Evolutionary conservation across 768 basidiomycete species (phyloP).

Genomic region (Xerocomellus dryophilus): DNA sequence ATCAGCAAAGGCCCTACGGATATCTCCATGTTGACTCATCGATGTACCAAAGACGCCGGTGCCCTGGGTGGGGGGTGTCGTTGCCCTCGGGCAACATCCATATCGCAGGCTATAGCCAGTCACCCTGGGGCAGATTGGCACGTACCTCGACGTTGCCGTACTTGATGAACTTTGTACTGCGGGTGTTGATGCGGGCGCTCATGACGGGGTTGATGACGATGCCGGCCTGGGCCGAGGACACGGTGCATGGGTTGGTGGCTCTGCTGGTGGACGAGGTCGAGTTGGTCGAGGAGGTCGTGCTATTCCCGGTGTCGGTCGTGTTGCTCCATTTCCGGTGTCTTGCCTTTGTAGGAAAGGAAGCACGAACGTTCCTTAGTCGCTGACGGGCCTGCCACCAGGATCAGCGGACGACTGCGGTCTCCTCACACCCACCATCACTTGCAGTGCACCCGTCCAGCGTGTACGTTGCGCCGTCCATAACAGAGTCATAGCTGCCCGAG

Average conservation of each 20-base stretch:
- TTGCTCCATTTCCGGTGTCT: constrained; percentile 8
- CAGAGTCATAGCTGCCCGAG: constrained; percentile 31
- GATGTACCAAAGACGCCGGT: constrained; percentile 27
- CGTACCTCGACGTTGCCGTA: constrained; percentile 58
- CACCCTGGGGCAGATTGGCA: constrained; percentile 59
- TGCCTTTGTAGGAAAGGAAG: constrained; percentile 26
- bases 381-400: constrained; percentile 2
- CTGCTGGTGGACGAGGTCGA: constrained; percentile 17
- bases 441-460: constrained; percentile 38
- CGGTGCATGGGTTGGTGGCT: constrained; percentile 36
- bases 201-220: constrained; percentile 51
- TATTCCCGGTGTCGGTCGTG: not conserved
- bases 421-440: constrained; percentile 2
- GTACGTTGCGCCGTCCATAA: constrained; percentile 41
- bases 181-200: constrained; percentile 53
- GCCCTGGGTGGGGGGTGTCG: constrained; percentile 17
- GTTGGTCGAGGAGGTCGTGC: constrained; percentile 17
- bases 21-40: too few species aligned
- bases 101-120: constrained; percentile 37
- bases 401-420: not conserved
- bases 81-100: constrained; percentile 33
- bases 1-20: too few species aligned
- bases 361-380: constrained; percentile 26
- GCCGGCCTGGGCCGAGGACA: constrained; percentile 33
- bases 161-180: constrained; percentile 44